Evolutionary conservation across 2,329 filamentous ascomycete species (phyloP).

Genomic region (Sporothrix curviconia): DNA sequence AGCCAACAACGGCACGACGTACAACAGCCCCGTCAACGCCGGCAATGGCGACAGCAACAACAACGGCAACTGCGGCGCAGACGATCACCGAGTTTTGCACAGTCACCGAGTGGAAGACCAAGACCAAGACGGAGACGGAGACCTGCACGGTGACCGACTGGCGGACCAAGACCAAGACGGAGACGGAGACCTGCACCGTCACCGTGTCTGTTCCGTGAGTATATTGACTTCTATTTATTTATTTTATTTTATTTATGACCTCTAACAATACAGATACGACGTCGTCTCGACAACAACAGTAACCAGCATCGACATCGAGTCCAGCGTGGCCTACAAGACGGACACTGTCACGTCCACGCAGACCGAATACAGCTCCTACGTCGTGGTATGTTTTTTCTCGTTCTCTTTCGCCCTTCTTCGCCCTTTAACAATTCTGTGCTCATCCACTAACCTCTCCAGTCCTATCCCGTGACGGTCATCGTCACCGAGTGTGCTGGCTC

Average conservation of each 20-base stretch:
- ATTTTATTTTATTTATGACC: too few species aligned
- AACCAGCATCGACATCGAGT: slow-evolving; percentile 1
- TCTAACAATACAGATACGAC: too few species aligned
- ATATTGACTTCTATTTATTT: too few species aligned
- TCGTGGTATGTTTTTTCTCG: neutral
- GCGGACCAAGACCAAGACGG: too few species aligned
- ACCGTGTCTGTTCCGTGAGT: slow-evolving; percentile 7
- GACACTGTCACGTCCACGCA: neutral
- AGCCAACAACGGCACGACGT: neutral
- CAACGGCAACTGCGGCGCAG: neutral
- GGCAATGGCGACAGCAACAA: neutral
- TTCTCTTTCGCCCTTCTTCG: neutral
- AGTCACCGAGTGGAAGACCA: slow-evolving; percentile 2
- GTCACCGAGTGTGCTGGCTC: neutral
- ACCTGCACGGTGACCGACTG: neutral
- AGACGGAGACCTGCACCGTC: slow-evolving; percentile 4
- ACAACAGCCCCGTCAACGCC: slow-evolving; percentile 4
- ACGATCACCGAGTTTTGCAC: slow-evolving; percentile 10
- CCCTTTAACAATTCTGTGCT: neutral
- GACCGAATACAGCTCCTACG: slow-evolving; percentile 8
- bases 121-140: neutral
- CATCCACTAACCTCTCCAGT: neutral
- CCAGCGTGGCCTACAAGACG: neutral
- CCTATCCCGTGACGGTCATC: slow-evolving; percentile 4
- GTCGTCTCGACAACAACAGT: slow-evolving; percentile 3